These are phyloP conservation scores for Pascua sp. DNA, from an alignment of 1,284 basidiomycete species.

Conservation along the genomic window DNA sequence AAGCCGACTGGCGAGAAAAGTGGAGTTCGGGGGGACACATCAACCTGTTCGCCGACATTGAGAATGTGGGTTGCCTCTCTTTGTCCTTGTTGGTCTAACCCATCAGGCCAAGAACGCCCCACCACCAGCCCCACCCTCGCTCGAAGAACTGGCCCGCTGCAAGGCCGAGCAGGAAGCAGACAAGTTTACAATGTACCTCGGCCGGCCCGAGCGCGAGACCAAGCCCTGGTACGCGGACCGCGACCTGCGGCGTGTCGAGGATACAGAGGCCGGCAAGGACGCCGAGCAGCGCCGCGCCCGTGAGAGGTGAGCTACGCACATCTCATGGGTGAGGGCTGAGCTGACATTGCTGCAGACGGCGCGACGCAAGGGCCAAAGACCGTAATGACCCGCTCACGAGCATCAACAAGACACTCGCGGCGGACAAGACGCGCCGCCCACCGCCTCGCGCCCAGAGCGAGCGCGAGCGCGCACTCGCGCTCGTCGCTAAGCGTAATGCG, in stretches of 20 bases:
- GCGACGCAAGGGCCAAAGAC: slow-evolving; percentile 39
- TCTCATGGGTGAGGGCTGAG: not conserved
- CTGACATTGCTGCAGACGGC: slow-evolving; percentile 32
- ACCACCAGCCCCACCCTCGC: not conserved
- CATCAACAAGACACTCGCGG: slow-evolving; percentile 24
- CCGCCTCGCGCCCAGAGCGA: slow-evolving; percentile 27
- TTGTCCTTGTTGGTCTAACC: too few species aligned
- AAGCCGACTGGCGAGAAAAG: slow-evolving; percentile 8
- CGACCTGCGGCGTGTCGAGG: slow-evolving; percentile 42
- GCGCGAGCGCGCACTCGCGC: slow-evolving; percentile 43
- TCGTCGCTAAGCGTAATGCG: slow-evolving; percentile 36
- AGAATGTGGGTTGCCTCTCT: slow-evolving; percentile 25
- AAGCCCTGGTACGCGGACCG: slow-evolving; percentile 50
- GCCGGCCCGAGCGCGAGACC: slow-evolving; percentile 47
- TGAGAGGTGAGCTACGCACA: slow-evolving; percentile 29
- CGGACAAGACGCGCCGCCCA: not conserved
- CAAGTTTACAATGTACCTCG: slow-evolving; percentile 49
- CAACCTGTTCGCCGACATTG: slow-evolving; percentile 48
- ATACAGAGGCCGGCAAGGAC: slow-evolving; percentile 42
- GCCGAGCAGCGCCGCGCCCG: slow-evolving; percentile 39
- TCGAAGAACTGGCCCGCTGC: slow-evolving; percentile 31
- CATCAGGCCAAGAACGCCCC: not conserved
- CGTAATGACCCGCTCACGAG: slow-evolving; percentile 44
- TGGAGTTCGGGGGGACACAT: slow-evolving; percentile 37
- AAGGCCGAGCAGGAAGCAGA: slow-evolving; percentile 43